phyloP scores from a whole-genome alignment of 768 basidiomycete species.

The Punctularia strigosozonata region DNA sequence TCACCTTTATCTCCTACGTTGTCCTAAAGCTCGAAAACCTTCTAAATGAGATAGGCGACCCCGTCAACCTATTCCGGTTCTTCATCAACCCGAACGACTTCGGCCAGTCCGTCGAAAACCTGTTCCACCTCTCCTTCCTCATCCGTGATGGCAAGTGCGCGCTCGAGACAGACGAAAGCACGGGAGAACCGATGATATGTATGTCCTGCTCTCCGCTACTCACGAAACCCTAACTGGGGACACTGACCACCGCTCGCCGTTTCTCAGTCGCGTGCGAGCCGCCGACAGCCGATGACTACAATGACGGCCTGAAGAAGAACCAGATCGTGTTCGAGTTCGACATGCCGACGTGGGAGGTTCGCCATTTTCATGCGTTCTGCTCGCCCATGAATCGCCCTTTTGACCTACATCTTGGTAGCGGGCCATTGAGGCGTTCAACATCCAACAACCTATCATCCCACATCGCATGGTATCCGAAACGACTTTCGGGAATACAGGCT shows the following conservation, averaged over 20 bases:
- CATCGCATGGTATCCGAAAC: conserved; percentile 49
- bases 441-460: conserved; percentile 66
- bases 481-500: conserved; percentile 50
- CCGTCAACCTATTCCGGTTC: conserved; percentile 75
- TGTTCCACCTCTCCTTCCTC: conserved; percentile 91
- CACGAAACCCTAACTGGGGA: neutral
- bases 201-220: conserved; percentile 15
- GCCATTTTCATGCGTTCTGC: conserved; percentile 9
- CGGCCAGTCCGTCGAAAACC: conserved; percentile 91
- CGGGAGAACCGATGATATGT: conserved; percentile 73
- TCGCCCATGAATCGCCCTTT: neutral
- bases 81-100: conserved; percentile 86
- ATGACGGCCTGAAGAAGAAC: conserved; percentile 51
- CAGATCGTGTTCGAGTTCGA: conserved; percentile 92
- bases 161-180: conserved; percentile 49
- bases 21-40: conserved; percentile 45
- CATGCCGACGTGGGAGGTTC: conserved; percentile 78
- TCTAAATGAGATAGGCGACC: conserved; percentile 32
- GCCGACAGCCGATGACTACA: conserved; percentile 53
- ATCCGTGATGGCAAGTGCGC: conserved; percentile 78
- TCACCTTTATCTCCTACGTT: neutral
- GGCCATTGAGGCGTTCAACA: conserved; percentile 80
- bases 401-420: conserved; percentile 31
- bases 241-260: neutral
- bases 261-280: conserved; percentile 48